Evolutionary conservation across 768 basidiomycete species (phyloP).

Genomic region (Boletellus ananas): DNA sequence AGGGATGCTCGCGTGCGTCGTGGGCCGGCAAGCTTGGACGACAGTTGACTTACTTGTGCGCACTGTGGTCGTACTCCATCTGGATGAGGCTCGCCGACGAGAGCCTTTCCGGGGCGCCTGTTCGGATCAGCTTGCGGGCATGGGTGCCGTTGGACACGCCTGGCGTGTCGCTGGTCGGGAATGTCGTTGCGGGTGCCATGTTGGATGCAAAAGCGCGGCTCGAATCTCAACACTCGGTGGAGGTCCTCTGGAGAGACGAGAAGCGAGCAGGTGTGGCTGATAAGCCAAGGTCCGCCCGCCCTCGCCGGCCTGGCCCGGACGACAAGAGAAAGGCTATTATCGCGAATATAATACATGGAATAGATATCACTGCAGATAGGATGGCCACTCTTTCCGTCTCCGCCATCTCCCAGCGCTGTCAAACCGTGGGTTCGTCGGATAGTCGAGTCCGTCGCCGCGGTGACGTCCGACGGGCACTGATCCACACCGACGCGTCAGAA

Average conservation of each 20-base stretch:
- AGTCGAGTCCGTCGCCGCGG: slow-evolving; percentile 56
- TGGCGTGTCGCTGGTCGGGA: not conserved
- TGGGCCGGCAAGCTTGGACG: not conserved
- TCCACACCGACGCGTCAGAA: not conserved
- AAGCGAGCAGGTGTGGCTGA: not conserved
- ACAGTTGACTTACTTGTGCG: slow-evolving; percentile 76
- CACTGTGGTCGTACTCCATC: slow-evolving; percentile 78
- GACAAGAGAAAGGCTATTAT: too few relatives aligned
- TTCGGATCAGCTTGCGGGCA: slow-evolving; percentile 15
- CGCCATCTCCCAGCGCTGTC: slow-evolving; percentile 64
- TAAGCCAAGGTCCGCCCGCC: slow-evolving; percentile 20
- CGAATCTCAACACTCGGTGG: too few relatives aligned
- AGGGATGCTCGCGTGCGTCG: slow-evolving; percentile 4
- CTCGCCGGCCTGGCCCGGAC: too few relatives aligned
- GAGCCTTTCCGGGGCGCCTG: slow-evolving; percentile 26
- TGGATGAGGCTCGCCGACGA: slow-evolving; percentile 70
- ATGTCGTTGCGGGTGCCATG: slow-evolving; percentile 26
- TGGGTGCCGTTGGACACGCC: slow-evolving; percentile 8
- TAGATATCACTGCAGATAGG: slow-evolving; percentile 48
- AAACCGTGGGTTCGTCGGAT: slow-evolving; percentile 70
- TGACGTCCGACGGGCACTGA: slow-evolving; percentile 51
- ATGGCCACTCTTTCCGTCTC: slow-evolving; percentile 68
- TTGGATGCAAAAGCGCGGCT: not conserved
- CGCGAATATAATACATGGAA: not conserved
- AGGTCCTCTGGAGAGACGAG: too few relatives aligned